Base-by-base conservation (phyloP, 78 protist species). In the Dictyostelium intermedium region DNA sequence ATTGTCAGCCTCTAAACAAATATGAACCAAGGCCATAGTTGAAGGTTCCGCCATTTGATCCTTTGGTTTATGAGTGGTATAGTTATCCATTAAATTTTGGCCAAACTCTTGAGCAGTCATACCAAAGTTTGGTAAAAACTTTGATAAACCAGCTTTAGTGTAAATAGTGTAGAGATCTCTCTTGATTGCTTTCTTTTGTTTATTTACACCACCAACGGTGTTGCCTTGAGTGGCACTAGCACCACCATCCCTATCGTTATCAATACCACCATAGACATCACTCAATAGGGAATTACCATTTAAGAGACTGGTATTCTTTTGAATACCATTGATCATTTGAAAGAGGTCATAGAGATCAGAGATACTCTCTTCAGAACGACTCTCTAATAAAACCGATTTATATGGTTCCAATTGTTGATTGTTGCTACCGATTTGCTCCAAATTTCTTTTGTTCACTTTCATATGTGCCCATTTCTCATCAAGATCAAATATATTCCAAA, bases 391-490 rank as follows among this genome's bases (percentile, higher is more conserved):
- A 16, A 34, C 74, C 2, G 41, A 20, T 32, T 47, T 61, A 47
- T 89, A 89, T 6, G 53, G 43, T 8, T 80, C 85, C 4, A 82
- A 34, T 30, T 39, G 11, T 13, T 32, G n/a, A 20, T 37, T 35
- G 74, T 80, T 63, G 7, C 16, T 25, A 23, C 47, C n/a, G 8
- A 89, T 80, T 43, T n/a, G 25, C 5, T 89, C 94, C 56, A 89
- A 78, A 32, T 72, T 82, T 14, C 43, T 50, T 66, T 92, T 83
- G 5, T 60, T 69, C 1, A 39, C 39, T 3, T 41, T 50, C 41
- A 92, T 35, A 27, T 92, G 96, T 11, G 37, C 35, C 96, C 96
- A 92, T 56, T 92, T 92, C 50, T 86, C 96, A 23, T 92, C 96
- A 30, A 85, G 63, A 78, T 92, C 96, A 56, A 61, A 83, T 6